phyloP scores from a whole-genome alignment of 2,329 filamentous ascomycete genomes.

The Clarireedia sp. region DNA sequence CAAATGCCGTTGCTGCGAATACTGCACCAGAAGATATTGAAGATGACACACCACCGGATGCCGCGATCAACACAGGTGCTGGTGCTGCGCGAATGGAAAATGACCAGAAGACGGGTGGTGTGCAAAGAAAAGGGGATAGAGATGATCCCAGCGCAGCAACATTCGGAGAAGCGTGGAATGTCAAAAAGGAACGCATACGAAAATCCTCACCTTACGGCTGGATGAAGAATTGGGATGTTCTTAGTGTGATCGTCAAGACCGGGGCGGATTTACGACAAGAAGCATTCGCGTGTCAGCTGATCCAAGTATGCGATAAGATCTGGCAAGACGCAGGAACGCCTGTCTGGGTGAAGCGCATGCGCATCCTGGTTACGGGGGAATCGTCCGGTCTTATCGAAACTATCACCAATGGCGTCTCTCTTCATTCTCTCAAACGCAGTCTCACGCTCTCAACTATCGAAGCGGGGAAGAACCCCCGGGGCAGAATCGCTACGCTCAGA shows the following conservation, averaged over 20 bases:
- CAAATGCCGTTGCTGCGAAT: slow-evolving; percentile 43
- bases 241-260: slow-evolving; percentile 84
- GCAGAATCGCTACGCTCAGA: slow-evolving; percentile 69
- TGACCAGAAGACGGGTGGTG: slow-evolving; percentile 76
- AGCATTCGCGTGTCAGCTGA: slow-evolving; percentile 79
- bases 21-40: slow-evolving; percentile 46
- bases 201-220: slow-evolving; percentile 78
- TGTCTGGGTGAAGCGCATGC: slow-evolving; percentile 87
- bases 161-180: slow-evolving; percentile 79
- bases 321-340: slow-evolving; percentile 67
- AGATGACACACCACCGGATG: slow-evolving; percentile 39
- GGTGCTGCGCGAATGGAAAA: slow-evolving; percentile 83
- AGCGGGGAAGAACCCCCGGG: slow-evolving; percentile 62
- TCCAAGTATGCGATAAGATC: slow-evolving; percentile 72
- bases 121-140: slow-evolving; percentile 71
- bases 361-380: slow-evolving; percentile 78
- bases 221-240: slow-evolving; percentile 84
- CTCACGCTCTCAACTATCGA: slow-evolving; percentile 69
- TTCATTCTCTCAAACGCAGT: slow-evolving; percentile 77
- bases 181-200: slow-evolving; percentile 76
- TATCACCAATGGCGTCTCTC: slow-evolving; percentile 80
- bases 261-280: slow-evolving; percentile 77
- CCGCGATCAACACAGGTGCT: slow-evolving; percentile 53
- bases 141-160: slow-evolving; percentile 81
- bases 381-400: slow-evolving; percentile 80